Evolutionary conservation across 805 yeast genomes (phyloP).

Genomic region (Kodamaea hsintzibuensis): DNA sequence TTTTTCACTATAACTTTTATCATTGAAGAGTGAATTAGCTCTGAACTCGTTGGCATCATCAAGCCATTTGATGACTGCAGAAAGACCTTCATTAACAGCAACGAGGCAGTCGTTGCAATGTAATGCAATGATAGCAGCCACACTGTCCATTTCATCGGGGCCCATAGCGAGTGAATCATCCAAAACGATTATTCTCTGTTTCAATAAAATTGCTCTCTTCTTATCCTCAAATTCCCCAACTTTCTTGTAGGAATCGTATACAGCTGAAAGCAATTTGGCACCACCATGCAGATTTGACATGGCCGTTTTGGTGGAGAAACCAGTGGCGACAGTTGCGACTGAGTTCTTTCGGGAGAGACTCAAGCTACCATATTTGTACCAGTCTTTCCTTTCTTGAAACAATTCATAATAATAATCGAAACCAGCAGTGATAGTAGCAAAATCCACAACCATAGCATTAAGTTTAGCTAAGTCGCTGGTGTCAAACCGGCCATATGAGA

Average conservation of each 20-base stretch:
- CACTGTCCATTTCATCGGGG: conserved; percentile 25
- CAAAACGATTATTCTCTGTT: conserved; percentile 16
- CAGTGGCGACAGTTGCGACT: neutral
- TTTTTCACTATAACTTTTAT: conserved; percentile 10
- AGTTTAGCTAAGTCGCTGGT: conserved; percentile 27
- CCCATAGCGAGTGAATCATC: conserved; percentile 16
- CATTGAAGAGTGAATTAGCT: conserved; percentile 16
- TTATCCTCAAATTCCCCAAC: conserved; percentile 30
- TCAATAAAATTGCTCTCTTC: conserved; percentile 19
- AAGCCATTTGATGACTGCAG: conserved; percentile 25
- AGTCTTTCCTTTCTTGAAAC: conserved; percentile 27
- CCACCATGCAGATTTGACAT: conserved; percentile 12
- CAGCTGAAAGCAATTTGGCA: conserved; percentile 25
- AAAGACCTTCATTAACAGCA: conserved; percentile 18
- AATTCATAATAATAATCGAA: conserved; percentile 29
- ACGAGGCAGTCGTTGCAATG: conserved; percentile 19
- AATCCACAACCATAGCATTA: conserved; percentile 23
- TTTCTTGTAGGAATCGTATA: conserved; percentile 28
- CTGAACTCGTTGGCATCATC: conserved; percentile 31
- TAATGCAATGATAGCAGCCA: conserved; percentile 21
- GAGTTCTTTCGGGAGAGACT: conserved; percentile 3
- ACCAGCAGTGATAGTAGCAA: conserved; percentile 23
- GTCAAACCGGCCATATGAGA: conserved; percentile 30
- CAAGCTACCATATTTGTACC: conserved; percentile 14
- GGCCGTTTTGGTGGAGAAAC: neutral